Percentiles rank a stretch among this genome's conserved stretches.
phyloP scores from a whole-genome alignment of 371 early-diverging fungal genomes.

The Coemansia sp. region DNA sequence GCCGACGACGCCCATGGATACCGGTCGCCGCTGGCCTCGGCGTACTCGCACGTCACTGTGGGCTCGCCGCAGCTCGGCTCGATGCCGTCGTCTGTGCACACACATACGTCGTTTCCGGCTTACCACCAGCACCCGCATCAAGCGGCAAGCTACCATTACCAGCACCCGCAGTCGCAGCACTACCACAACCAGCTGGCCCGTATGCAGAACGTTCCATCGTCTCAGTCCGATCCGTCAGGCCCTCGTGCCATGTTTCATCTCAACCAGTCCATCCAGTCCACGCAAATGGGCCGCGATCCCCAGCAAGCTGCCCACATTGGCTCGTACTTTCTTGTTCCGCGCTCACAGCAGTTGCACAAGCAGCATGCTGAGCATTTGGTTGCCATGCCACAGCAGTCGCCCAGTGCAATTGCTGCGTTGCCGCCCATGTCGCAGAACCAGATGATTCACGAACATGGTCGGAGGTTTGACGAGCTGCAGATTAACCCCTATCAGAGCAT shows the following conservation, averaged over 20 bases:
- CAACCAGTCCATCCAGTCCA: slow-evolving; percentile 12
- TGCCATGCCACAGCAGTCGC: slow-evolving; percentile 5
- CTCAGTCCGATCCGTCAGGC: slow-evolving; percentile 9
- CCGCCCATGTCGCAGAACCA: not conserved
- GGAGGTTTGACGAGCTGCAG: slow-evolving; percentile 32
- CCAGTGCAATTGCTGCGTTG: not conserved
- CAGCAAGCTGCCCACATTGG: slow-evolving; percentile 9
- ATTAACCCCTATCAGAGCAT: slow-evolving; percentile 30
- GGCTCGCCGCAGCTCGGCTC: slow-evolving; percentile 16
- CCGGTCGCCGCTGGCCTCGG: slow-evolving; percentile 1
- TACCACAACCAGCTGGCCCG: slow-evolving; percentile 8
- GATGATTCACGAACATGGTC: slow-evolving; percentile 1
- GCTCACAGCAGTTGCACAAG: slow-evolving; percentile 26
- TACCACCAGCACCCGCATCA: slow-evolving; percentile 1
- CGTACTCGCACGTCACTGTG: not conserved
- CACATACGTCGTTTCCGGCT: not conserved
- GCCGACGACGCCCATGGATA: not conserved
- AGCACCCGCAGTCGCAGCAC: not conserved
- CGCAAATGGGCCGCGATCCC: slow-evolving; percentile 19
- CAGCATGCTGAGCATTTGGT: slow-evolving; percentile 19
- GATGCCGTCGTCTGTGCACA: not conserved
- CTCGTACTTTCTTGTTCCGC: slow-evolving; percentile 29
- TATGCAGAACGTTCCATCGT: slow-evolving; percentile 4
- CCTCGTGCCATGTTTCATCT: slow-evolving; percentile 15
- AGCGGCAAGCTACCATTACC: slow-evolving; percentile 10